Base-by-base conservation (phyloP, 202 grass and related monocot species). In the Sporobolus alterniflorus region DNA sequence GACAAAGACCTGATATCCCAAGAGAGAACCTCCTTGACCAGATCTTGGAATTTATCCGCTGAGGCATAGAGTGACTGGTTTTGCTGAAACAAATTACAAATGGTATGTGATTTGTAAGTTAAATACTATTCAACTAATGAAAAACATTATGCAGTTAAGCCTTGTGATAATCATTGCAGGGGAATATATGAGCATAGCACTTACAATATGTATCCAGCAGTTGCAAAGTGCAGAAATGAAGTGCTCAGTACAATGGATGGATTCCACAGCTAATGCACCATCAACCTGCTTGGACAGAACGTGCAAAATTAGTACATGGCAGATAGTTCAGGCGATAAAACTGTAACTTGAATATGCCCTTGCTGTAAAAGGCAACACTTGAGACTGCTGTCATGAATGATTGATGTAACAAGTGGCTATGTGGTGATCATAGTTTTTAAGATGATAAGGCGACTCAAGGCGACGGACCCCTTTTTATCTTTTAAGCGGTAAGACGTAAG, bases 1-100 rank as follows among this genome's bases (percentile, higher is more conserved):
- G 91, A 98, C 65, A 98, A 21, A 0, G 96, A 98, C 40, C 96
- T 93, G 60, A 98, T 98, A 71, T 98, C 93, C 96, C 93, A 96
- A 64, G 89, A 81, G 67, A 98, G 90, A 4, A 95, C 91, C 64
- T 98, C 85, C 64, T 87, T 91, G 66, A 98, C 87, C 47, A 98
- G 77, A 39, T 76, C 77, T 82, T 87, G 89, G 36, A 98, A 92
- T 77, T 95, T 86, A 18, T 90, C 93, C 36, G 78, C 70, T 71
- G 93, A 94, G 64, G 82, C 70, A 25, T 95, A 98, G 33, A 92
- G 84, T 16, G 91, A 93, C 55, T 85, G 79, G 25, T 84, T 89
- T 83, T 88, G 76, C 93, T 95, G 85, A 84, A 85, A 91, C 40
- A 84, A 84, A 75, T 75, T 83, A 91, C 40, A 84, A 84, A 75